A percentile compares a stretch with the other conserved stretches of the same genome.
Evolutionary conservation across 306 rosid genomes (phyloP).

Genomic region (Spatholobus suberectus): DNA sequence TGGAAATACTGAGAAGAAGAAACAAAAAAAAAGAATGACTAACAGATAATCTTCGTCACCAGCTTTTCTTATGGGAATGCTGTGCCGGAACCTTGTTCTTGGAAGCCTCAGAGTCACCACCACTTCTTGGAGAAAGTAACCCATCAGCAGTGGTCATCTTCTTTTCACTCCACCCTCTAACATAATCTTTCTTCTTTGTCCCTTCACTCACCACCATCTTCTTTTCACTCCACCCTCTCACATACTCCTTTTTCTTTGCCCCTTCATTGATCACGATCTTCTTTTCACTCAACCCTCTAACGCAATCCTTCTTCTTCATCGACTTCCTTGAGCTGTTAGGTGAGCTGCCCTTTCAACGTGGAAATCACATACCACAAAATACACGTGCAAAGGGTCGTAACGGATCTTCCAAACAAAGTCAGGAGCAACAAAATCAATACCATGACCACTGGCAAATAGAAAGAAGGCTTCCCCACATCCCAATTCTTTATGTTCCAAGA

Average conservation of each 20-base stretch:
- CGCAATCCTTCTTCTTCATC: slow-evolving; percentile 41
- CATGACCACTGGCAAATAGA: slow-evolving; percentile 60
- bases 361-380: slow-evolving; percentile 76
- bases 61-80: slow-evolving; percentile 57
- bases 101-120: not conserved
- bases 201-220: slow-evolving; percentile 42
- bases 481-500: slow-evolving; percentile 31
- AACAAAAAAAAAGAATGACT: not conserved
- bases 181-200: slow-evolving; percentile 46
- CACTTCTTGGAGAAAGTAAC: slow-evolving; percentile 35
- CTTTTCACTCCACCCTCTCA: slow-evolving; percentile 47
- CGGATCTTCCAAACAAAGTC: slow-evolving; percentile 67
- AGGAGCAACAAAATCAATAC: slow-evolving; percentile 61
- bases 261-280: slow-evolving; percentile 36
- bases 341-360: slow-evolving; percentile 44
- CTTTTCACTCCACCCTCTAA: slow-evolving; percentile 53
- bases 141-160: slow-evolving; percentile 43
- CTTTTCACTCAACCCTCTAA: slow-evolving; percentile 48
- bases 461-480: slow-evolving; percentile 53
- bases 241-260: slow-evolving; percentile 47
- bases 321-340: slow-evolving; percentile 15
- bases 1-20: not conserved
- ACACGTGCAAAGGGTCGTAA: slow-evolving; percentile 61
- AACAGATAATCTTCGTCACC: slow-evolving; percentile 47
- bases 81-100: slow-evolving; percentile 41